Conservation (phyloP, 2,329 filamentous ascomycete genomes). For the Periconia macrospinosa region DNA sequence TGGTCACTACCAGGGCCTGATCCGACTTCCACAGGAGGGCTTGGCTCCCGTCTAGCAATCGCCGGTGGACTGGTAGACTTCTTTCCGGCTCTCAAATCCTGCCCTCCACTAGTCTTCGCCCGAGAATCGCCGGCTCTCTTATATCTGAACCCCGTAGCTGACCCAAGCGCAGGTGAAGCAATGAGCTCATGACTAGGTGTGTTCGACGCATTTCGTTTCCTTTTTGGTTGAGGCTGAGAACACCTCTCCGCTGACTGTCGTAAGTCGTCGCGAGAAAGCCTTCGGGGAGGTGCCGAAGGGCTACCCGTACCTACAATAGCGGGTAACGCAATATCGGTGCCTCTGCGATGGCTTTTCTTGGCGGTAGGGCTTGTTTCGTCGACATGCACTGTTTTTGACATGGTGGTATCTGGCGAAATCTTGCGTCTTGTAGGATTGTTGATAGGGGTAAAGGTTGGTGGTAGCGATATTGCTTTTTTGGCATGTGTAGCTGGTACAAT, state of each 20-base stretch:
- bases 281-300: background rate
- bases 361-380: background rate
- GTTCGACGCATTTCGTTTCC: background rate
- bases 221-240: background rate
- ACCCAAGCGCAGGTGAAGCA: constrained; percentile 24
- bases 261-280: constrained; percentile 9
- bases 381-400: background rate
- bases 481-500: background rate
- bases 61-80: background rate
- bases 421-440: background rate
- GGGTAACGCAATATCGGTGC: constrained; percentile 1
- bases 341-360: constrained; percentile 7
- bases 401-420: background rate
- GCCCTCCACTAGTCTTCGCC: background rate
- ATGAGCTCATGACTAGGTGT: constrained; percentile 14
- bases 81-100: background rate
- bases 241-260: constrained; percentile 19
- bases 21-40: background rate
- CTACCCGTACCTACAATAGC: background rate
- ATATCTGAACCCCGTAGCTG: constrained; percentile 31
- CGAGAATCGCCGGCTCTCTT: constrained; percentile 18
- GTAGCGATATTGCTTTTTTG: background rate
- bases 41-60: background rate
- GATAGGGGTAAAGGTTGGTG: background rate
- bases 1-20: constrained; percentile 9